A percentile compares a stretch with the other conserved stretches of the same genome.
These are phyloP conservation scores for Sclerotinia trifoliorum DNA, from an alignment of 2,329 filamentous ascomycete genomes.

Conservation along the genomic window DNA sequence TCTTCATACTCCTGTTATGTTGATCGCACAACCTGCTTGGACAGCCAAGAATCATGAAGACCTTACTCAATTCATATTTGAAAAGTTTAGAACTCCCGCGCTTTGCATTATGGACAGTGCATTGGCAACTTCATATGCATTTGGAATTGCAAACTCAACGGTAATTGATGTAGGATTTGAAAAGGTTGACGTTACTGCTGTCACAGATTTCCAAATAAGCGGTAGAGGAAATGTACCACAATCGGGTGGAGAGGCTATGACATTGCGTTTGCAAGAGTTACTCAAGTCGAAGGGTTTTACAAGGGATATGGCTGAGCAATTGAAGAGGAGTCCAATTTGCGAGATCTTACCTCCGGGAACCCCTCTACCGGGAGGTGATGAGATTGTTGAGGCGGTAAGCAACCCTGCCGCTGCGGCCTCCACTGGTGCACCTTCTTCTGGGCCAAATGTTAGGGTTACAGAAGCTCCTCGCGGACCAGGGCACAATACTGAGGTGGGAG, in stretches of 20 bases:
- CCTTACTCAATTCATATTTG: slow-evolving; percentile 92
- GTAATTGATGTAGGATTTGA: slow-evolving; percentile 88
- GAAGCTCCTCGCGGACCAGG: slow-evolving; percentile 34
- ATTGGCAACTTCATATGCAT: slow-evolving; percentile 81
- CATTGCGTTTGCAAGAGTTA: slow-evolving; percentile 66
- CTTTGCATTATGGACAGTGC: slow-evolving; percentile 89
- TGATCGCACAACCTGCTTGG: slow-evolving; percentile 89
- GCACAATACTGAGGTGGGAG: slow-evolving; percentile 29
- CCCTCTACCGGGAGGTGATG: slow-evolving; percentile 47
- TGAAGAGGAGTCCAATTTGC: slow-evolving; percentile 65
- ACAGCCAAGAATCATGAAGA: slow-evolving; percentile 81
- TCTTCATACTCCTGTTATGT: slow-evolving; percentile 90
- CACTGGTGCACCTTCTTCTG: slow-evolving; percentile 39
- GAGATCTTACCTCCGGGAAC: slow-evolving; percentile 61
- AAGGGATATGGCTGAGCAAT: slow-evolving; percentile 66
- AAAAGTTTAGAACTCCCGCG: slow-evolving; percentile 92
- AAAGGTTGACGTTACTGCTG: slow-evolving; percentile 89
- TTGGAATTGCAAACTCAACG: slow-evolving; percentile 72
- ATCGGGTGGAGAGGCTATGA: slow-evolving; percentile 88
- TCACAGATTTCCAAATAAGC: slow-evolving; percentile 77
- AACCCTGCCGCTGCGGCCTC: slow-evolving; percentile 40
- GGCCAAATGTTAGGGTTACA: slow-evolving; percentile 39
- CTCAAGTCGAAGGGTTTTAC: slow-evolving; percentile 60
- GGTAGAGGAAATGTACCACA: slow-evolving; percentile 58
- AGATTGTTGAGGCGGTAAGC: slow-evolving; percentile 43